A percentile compares a stretch with the other conserved stretches of the same genome.
Conservation (phyloP, 495 filamentous ascomycete species). For the Lichina pygmaea region DNA sequence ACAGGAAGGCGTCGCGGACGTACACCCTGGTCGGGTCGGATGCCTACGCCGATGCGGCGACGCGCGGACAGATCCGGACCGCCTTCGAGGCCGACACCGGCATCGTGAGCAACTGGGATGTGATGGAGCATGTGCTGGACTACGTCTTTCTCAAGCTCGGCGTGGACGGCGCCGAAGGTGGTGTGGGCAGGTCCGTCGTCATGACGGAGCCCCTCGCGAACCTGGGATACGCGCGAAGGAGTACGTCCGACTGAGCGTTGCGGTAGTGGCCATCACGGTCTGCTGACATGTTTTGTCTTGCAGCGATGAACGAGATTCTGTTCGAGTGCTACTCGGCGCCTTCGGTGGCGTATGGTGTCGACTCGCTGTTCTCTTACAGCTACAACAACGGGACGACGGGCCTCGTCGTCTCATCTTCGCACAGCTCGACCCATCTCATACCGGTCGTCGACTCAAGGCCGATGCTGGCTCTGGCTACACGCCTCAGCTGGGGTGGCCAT, state of each 20-base stretch:
- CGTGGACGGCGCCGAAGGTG: constrained; percentile 42
- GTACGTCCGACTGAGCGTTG: constrained; percentile 19
- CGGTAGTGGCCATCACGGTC: background rate
- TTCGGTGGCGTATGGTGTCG: constrained; percentile 74
- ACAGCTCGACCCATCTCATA: constrained; percentile 87
- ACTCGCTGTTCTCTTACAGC: constrained; percentile 81
- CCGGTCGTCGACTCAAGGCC: constrained; percentile 70
- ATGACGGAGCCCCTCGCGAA: constrained; percentile 95
- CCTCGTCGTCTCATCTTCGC: constrained; percentile 70
- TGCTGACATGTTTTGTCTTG: background rate
- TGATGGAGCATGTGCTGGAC: constrained; percentile 77
- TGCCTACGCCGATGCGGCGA: constrained; percentile 79
- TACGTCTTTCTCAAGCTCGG: constrained; percentile 83
- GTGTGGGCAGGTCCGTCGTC: constrained; percentile 61
- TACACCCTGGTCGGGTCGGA: constrained; percentile 80
- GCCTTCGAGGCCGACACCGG: constrained; percentile 77
- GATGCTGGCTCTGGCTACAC: constrained; percentile 52
- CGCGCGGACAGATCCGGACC: constrained; percentile 66
- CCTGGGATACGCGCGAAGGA: constrained; percentile 56
- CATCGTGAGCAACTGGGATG: constrained; percentile 91
- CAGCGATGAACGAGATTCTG: constrained; percentile 88
- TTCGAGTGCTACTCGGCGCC: constrained; percentile 87
- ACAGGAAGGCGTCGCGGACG: constrained; percentile 69
- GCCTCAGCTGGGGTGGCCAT: constrained; percentile 84
- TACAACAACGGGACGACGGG: constrained; percentile 78